Evolutionary conservation across 164 flowering plant species (phyloP).

Genomic region (Liquidambar formosana): DNA sequence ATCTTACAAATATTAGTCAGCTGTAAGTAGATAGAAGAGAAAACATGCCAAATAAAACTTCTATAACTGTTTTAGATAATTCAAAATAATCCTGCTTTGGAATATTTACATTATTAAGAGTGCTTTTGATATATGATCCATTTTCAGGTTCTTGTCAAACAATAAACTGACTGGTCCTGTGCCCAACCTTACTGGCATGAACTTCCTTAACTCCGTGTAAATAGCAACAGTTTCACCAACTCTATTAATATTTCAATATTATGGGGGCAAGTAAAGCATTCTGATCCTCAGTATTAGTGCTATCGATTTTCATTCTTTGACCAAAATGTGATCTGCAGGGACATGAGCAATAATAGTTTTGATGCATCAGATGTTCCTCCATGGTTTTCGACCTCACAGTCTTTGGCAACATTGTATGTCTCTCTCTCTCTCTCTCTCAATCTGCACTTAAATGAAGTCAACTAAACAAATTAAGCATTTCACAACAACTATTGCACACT

Average conservation of each 20-base stretch:
- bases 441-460: background rate
- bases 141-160: constrained; percentile 53
- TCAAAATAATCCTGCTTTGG: background rate
- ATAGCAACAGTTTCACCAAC: constrained; percentile 16
- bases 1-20: constrained; percentile 41
- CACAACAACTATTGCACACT: too few relatives aligned
- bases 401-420: constrained; percentile 58
- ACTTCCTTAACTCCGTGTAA: constrained; percentile 49
- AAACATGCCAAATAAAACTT: background rate
- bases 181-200: constrained; percentile 62
- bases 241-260: background rate
- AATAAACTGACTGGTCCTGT: constrained; percentile 51
- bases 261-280: background rate
- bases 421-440: constrained; percentile 19
- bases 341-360: constrained; percentile 62
- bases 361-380: constrained; percentile 41
- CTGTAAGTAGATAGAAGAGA: constrained; percentile 38
- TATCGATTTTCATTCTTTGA: background rate
- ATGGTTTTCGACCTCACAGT: constrained; percentile 49
- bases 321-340: constrained; percentile 38
- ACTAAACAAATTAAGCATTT: too few relatives aligned
- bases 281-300: background rate
- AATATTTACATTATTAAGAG: background rate
- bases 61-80: background rate
- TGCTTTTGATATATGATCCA: background rate